Evolutionary conservation across 2,329 filamentous ascomycete species (phyloP).

Genomic region (Purpureocillium takamizusanense): DNA sequence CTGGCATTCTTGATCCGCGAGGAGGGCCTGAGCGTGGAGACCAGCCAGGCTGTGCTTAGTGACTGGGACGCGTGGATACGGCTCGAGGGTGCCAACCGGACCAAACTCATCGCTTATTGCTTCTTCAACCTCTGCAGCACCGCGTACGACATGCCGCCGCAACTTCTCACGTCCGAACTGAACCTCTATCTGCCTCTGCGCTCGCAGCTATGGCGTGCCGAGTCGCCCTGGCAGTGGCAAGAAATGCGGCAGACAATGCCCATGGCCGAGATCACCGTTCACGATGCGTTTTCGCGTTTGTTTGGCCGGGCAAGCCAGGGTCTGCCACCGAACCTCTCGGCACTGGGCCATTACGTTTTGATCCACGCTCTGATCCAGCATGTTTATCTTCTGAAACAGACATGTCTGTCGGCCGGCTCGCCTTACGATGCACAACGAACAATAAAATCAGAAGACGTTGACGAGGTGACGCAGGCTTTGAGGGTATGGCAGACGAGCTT

Average conservation of each 20-base stretch:
- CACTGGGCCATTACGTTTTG: slow-evolving; percentile 60
- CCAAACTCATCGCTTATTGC: slow-evolving; percentile 51
- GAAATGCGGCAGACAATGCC: slow-evolving; percentile 43
- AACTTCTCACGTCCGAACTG: slow-evolving; percentile 50
- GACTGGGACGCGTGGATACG: slow-evolving; percentile 55
- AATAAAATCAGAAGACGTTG: slow-evolving; percentile 44
- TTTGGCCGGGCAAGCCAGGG: slow-evolving; percentile 41
- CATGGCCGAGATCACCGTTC: slow-evolving; percentile 42
- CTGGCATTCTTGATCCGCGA: slow-evolving; percentile 50
- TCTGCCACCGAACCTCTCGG: slow-evolving; percentile 41
- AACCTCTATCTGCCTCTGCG: slow-evolving; percentile 45
- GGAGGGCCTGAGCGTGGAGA: slow-evolving; percentile 42
- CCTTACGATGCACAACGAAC: slow-evolving; percentile 41
- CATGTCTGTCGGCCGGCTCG: slow-evolving; percentile 39
- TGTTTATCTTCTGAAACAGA: slow-evolving; percentile 60
- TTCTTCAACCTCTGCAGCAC: slow-evolving; percentile 56
- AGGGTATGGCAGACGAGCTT: slow-evolving; percentile 50
- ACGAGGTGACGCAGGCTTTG: slow-evolving; percentile 46
- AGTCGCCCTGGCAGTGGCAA: slow-evolving; percentile 51
- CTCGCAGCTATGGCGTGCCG: slow-evolving; percentile 47
- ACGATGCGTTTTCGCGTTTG: slow-evolving; percentile 47
- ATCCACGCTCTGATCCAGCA: slow-evolving; percentile 66
- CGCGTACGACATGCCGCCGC: slow-evolving; percentile 50
- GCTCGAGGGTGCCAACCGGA: slow-evolving; percentile 46
- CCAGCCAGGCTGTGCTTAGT: slow-evolving; percentile 31